Percentiles rank a stretch among this genome's conserved stretches.
phyloP scores from a whole-genome alignment of 768 basidiomycete genomes.

The Naganishia vishniacii region DNA sequence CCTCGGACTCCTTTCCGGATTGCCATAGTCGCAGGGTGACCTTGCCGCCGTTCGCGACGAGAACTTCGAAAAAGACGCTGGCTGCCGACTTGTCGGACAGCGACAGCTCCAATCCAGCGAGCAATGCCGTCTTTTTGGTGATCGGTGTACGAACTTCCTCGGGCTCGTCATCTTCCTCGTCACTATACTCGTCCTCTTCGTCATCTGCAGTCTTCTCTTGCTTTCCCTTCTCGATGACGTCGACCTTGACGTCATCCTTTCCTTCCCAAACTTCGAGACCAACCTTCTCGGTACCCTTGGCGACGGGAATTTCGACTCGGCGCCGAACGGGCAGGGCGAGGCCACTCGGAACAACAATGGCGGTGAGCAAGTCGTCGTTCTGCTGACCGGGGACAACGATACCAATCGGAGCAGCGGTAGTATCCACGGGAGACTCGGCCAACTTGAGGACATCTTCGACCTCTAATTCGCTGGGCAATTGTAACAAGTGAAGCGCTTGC shows the following conservation, averaged over 20 bases:
- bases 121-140: conserved; percentile 36
- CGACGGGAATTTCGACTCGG: conserved; percentile 48
- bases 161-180: conserved; percentile 40
- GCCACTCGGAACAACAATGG: conserved; percentile 38
- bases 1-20: conserved; percentile 36
- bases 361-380: conserved; percentile 32
- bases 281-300: conserved; percentile 37
- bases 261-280: conserved; percentile 51
- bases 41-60: conserved; percentile 38
- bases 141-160: conserved; percentile 46
- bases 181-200: conserved; percentile 36
- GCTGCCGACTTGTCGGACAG: conserved; percentile 26
- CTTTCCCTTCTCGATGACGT: conserved; percentile 36
- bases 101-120: conserved; percentile 38
- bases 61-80: conserved; percentile 39
- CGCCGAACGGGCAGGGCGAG: conserved; percentile 50
- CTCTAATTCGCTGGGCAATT: conserved; percentile 39
- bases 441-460: conserved; percentile 43
- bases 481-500: conserved; percentile 47
- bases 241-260: conserved; percentile 49
- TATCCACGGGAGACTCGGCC: conserved; percentile 22
- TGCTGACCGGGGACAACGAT: conserved; percentile 46
- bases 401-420: conserved; percentile 48
- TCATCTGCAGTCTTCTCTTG: conserved; percentile 25
- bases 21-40: conserved; percentile 41